Base-by-base conservation (phyloP, 768 basidiomycete genomes). In the Lactarius sp. region DNA sequence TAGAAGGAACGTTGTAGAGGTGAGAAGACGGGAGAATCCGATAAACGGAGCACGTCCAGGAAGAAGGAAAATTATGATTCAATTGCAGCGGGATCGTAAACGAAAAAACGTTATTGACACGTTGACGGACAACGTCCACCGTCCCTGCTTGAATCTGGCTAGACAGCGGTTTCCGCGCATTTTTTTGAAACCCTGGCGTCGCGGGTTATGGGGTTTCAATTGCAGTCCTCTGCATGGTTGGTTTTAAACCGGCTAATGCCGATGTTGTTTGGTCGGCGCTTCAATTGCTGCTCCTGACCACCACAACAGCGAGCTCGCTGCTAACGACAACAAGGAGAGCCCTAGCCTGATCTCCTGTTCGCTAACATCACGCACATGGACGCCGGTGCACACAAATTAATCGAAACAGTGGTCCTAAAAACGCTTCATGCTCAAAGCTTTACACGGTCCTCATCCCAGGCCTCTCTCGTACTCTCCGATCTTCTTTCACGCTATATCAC, bases 371-470 rank as follows among this genome's bases (percentile, higher is more conserved):
- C 41, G 3, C 60, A 51, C 54, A 85, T 84, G 84, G 83, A 87
- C 65, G 71, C 73, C 61, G 81, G 81, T 33, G 76, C 83, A 0
- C 76, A 80, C 64, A 86, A 83, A 69, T 72, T 90, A 60, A 78
- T 91, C 63, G 88, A 90, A 75, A 79, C 85, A 3, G 83, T 82
- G 0, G 81, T 83, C 1, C 79, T 85, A 72, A 82, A 85, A 59
- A 87, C 88, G 18, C 80, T 92, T 16, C 90, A 92, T 66, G 86
- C 89, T 0, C 84, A 92, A 67, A 80, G 80, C 65, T 93, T 94
- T 75, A 84, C 87, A 42, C 82, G 88, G 56, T 81, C 90, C 0
- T 93, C 92, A 3, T 75, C 84, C 1, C 86, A 88, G 70, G 89
- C 92, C 3, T 79, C 85, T 10, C 75, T 82, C 31, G 81, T 87